Evolutionary conservation across 2,329 filamentous ascomycete species (phyloP), one percentile per base, ranked within the genome.

Genomic region (Ophiostoma sp.): DNA sequence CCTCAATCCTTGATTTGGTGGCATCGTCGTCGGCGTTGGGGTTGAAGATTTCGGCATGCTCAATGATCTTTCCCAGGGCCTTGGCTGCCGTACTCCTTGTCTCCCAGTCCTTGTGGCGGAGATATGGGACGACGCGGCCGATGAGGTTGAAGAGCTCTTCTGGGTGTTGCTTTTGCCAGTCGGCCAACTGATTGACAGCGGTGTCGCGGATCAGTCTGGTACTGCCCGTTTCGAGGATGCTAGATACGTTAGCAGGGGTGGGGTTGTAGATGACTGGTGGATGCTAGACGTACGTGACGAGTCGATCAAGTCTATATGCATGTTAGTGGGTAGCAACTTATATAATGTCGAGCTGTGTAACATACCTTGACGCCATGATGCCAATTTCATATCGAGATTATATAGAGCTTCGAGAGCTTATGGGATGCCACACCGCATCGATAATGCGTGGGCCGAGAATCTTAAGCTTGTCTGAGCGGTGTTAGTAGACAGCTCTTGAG

Each of bases 91-190:
- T 96, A 70, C 90, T 93, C 73, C 96, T 85, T 40, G 95, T 99
- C 76, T 99, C 95, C 95, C 95, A 99, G 76, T 93, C 94, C 77
- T 94, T 97, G 73, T 95, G 94, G 69, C 92, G 88, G 42, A 99
- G 84, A 78, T 97, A 99, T 0, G 95, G 94, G n/a, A 99, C 89
- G 44, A 99, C 93, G 70, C 94, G 86, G 42, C 92, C 94, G 12
- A 99, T 84, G 6, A 99, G 85, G 76, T 98, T 97, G 80, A 98
- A 98, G 1, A 99, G 83, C 78, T 99, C 96, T 79, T 99, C 94
- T 0, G 95, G 95, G 75, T 98, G 95, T 78, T 95, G 91, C 77
- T 97, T 98, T 79, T 99, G 96, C 78, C 97, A 95, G 79, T 99
- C 95, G 71, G 93, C 95, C 72, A 99, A 85, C 80, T 99, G 95